Base-by-base conservation (phyloP, 2,329 filamentous ascomycete species). In the Podosphaera xanthii region DNA sequence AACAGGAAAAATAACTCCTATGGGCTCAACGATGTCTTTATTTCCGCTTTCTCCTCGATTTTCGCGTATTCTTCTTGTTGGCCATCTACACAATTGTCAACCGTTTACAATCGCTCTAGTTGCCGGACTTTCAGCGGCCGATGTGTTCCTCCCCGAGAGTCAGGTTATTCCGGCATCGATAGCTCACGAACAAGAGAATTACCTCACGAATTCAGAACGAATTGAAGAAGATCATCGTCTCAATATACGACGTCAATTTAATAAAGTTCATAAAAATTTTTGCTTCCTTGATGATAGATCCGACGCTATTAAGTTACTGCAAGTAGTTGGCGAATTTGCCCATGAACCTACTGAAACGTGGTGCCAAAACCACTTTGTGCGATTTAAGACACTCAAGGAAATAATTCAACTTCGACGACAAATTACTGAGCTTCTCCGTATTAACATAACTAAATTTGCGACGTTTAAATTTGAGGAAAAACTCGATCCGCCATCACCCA, bases 21-120 rank as follows among this genome's bases (percentile, higher is more conserved):
- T 94, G 22, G 92, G 92, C 22, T 80, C 80, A 42, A 85, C 88
- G 58, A 84, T 98, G 73, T 87, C 89, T 4, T 77, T 87, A 33
- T 97, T 96, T 69, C 92, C 92, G 2, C 76, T 98, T 12, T 88
- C 87, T 35, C 94, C 92, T 22, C 81, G 92, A 1, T 95, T 94
- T 68, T 83, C 90, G 6, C 87, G 91, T 59, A 97, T 97, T 71
- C 74, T 98, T n/a, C 76, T 94, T 7, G 83, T 95, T 55, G 91
- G 90, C 0, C 82, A 94, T 67, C 77, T 86, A 34, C 84, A 94
- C 67, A 81, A 83, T 61, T 90, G 92, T 62, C 76, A 94, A 57
- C 84, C 84, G 0, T 91, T 94, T 67, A 87, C 89, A 2, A 84
- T 97, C 61, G 87, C 89, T 1, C 74, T 97, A 9, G 90, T 98